Conservation (phyloP, 2,329 filamentous ascomycete genomes). For the Penicillium rolfsii region DNA sequence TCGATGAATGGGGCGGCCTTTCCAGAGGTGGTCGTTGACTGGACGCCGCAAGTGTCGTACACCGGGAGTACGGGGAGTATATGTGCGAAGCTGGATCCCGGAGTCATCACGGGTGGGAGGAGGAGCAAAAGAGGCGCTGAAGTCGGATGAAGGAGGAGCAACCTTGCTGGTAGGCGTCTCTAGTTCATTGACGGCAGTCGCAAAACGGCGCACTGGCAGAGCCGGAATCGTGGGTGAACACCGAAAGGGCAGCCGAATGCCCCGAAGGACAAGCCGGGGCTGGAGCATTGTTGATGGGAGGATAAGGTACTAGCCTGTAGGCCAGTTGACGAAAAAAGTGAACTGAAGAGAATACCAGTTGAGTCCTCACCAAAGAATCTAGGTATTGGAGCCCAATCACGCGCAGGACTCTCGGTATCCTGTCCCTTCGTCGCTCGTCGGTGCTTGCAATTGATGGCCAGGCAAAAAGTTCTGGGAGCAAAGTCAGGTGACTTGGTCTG, state of each 20-base stretch:
- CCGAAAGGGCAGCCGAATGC: constrained; percentile 53
- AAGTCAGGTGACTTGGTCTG: constrained; percentile 18
- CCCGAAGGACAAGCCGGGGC: constrained; percentile 62
- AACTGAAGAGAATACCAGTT: background rate
- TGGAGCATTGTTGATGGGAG: constrained; percentile 61
- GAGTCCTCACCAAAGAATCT: background rate
- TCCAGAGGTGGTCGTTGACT: constrained; percentile 96
- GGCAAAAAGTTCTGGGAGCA: constrained; percentile 29
- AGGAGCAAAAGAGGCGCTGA: constrained; percentile 48
- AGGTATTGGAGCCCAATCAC: background rate
- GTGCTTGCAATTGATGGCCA: constrained; percentile 2
- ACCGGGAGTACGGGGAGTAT: constrained; percentile 92
- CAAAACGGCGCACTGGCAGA: constrained; percentile 55
- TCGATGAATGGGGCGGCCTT: constrained; percentile 78
- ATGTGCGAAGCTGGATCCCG: constrained; percentile 69
- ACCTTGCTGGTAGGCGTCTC: constrained; percentile 36
- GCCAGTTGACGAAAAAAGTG: background rate
- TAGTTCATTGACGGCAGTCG: constrained; percentile 50
- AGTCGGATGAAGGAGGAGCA: constrained; percentile 42
- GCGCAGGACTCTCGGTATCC: constrained; percentile 6
- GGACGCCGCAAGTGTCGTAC: constrained; percentile 87
- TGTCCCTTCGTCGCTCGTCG: background rate
- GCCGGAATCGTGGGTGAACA: constrained; percentile 47
- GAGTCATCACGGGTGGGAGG: constrained; percentile 48
- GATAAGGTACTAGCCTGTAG: background rate